Conservation (phyloP, 2,329 filamentous ascomycete genomes). For the Ceratocystiopsis sp. region DNA sequence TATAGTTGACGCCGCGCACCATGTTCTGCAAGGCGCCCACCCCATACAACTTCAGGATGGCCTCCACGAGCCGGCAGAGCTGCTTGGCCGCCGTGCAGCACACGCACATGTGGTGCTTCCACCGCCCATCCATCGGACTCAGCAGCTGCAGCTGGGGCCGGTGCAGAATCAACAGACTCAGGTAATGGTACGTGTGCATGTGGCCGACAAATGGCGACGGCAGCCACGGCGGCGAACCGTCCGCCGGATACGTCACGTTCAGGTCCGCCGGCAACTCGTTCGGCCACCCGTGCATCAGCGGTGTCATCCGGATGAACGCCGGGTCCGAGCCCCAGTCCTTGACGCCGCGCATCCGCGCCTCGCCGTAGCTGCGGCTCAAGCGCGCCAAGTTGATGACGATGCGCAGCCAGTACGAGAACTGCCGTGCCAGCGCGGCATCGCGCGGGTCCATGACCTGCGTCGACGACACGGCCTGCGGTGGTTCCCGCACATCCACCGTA, state of each 20-base stretch:
- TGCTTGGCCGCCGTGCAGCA: slow-evolving; percentile 74
- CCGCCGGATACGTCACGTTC: slow-evolving; percentile 56
- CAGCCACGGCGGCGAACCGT: slow-evolving; percentile 69
- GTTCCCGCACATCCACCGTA: slow-evolving; percentile 57
- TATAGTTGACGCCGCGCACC: slow-evolving; percentile 87
- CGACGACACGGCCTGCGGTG: slow-evolving; percentile 25
- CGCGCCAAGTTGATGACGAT: slow-evolving; percentile 62
- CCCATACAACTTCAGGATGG: slow-evolving; percentile 58
- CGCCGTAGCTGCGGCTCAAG: slow-evolving; percentile 53
- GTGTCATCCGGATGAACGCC: slow-evolving; percentile 63
- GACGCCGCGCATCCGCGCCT: slow-evolving; percentile 46
- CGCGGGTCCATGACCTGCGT: no score
- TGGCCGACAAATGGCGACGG: slow-evolving; percentile 79
- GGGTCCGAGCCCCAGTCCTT: slow-evolving; percentile 75
- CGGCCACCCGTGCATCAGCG: slow-evolving; percentile 60
- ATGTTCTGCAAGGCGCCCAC: slow-evolving; percentile 73
- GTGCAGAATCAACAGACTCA: slow-evolving; percentile 73
- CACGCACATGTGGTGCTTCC: slow-evolving; percentile 76
- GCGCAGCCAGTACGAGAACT: slow-evolving; percentile 18
- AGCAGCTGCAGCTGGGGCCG: slow-evolving; percentile 70
- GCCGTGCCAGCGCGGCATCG: no score
- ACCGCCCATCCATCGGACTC: slow-evolving; percentile 60
- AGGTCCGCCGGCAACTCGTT: slow-evolving; percentile 63
- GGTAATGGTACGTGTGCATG: slow-evolving; percentile 74
- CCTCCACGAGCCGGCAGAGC: slow-evolving; percentile 75